Percentiles rank a stretch among this genome's conserved stretches.
These are phyloP conservation scores for Ilex aquifolium DNA, from an alignment of 257 asterid genomes.

Conservation along the genomic window DNA sequence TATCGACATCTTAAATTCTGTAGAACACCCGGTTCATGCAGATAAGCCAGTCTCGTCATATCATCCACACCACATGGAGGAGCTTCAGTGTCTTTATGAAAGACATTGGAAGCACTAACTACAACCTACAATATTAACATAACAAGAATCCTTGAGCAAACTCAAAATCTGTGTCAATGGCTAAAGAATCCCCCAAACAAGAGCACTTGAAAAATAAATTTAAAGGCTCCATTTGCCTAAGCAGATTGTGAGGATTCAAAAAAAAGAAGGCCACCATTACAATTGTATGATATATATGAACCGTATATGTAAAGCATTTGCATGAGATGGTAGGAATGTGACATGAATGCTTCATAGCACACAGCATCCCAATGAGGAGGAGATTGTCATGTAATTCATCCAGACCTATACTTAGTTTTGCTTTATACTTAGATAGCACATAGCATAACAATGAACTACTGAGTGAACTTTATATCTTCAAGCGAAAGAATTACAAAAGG, in stretches of 20 bases:
- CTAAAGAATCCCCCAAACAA: neutral
- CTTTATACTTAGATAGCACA: no score
- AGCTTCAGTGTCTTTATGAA: constrained; percentile 75
- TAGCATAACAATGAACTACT: no score
- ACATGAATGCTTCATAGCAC: no score
- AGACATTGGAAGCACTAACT: constrained; percentile 38
- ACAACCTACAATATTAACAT: constrained; percentile 41
- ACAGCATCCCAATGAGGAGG: no score
- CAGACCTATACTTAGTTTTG: no score
- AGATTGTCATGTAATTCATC: no score
- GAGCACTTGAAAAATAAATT: constrained; percentile 7
- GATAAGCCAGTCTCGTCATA: constrained; percentile 85
- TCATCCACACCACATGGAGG: constrained; percentile 77
- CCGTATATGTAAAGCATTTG: no score
- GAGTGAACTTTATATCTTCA: no score
- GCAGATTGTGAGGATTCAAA: constrained; percentile 9
- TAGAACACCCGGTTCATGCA: constrained; percentile 91
- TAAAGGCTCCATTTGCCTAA: neutral
- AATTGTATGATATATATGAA: no score
- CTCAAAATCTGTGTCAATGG: neutral
- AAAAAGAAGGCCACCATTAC: neutral
- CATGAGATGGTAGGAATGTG: no score
- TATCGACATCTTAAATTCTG: constrained; percentile 67
- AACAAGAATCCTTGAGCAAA: neutral
- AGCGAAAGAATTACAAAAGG: no score